Base-by-base conservation (phyloP, 495 filamentous ascomycete species). In the Penicillium psychrofluorescens region DNA sequence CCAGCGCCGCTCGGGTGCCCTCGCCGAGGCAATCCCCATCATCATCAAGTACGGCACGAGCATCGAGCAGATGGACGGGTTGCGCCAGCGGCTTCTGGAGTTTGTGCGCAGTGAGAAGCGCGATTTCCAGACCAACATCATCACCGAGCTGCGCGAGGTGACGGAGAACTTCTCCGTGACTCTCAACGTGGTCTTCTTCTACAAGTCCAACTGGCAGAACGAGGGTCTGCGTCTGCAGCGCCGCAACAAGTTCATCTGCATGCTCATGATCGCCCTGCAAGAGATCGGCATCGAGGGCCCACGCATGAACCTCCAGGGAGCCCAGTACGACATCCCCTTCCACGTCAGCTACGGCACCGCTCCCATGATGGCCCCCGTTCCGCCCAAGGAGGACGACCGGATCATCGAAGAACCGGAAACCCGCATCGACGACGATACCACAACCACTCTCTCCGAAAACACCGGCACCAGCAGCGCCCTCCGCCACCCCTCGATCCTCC, bases 181-280 rank as follows among this genome's bases (percentile, higher is more conserved):
- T 8, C 74, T 98, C 45, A 96, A 96, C 62, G 82, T 98, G 41
- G 84, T 96, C 49, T 96, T 95, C 69, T 95, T 97, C 68, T 95
- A 95, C 74, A 98, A 96, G 61, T 88, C 85, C 40, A 95, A 84
- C 55, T 85, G 81, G 80, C 90, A 96, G 55, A 96, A 96, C 64
- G 92, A 98, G 57, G 74, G 91, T 36, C 73, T 95, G 15, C 88
- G 92, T 61, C 75, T 98, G 2, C 85, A 83, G 46, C 79, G 92
- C 11, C 85, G 90, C 43, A 98, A 98, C 68, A 94, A 90, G 61
- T 95, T 96, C 66, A 91, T 94, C 49, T 89, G 85, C 49, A 90
- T 92, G 49, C 63, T 98, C 53, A 95, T 96, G 92, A 70, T 84
- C 38, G 77, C 85, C 35, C 85, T 96, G 50, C 72, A 81, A 42